Evolutionary conservation across 2,329 filamentous ascomycete genomes (phyloP), one percentile per base, ranked within the genome.

Genomic region (Aspergillus persii): DNA sequence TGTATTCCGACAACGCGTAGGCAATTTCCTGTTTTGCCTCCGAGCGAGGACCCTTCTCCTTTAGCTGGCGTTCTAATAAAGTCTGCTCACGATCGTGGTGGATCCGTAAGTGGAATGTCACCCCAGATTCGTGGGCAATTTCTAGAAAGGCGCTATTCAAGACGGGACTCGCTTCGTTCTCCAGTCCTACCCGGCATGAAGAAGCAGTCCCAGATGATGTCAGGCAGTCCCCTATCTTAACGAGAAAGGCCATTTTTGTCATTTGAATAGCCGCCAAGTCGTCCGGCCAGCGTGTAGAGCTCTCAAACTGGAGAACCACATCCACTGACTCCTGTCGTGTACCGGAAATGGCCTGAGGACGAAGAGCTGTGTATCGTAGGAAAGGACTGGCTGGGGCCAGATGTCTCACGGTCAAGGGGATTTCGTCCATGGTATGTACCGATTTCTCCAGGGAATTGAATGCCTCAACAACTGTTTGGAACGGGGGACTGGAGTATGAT

Each of bases 281-380:
- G 71, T 98, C 93, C 0, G 95, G 95, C 95, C 95, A 99, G 66
- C 91, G 89, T 50, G 87, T 89, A 6, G 95, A 98, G 4, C 90
- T 91, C 77, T 99, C 95, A 67, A 99, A 98, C 70, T 94, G 93
- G 51, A 99, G 82, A 47, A 92, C 84, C 33, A 96, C 84, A 65
- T 96, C 88, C 65, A 93, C 89, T 0, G 91, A 89, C 9, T 68
- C 63, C 7, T 67, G 60, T 33, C 59, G 61, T 23, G 64, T 61
- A 29, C 65, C 64, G 46, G 66, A 63, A 15, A 69, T 50, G 30
- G 52, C 62, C 26, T 74, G 69, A 33, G 71, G 58, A 48, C 63
- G 67, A 26, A 76, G 66, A 2, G 78, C 91, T 1, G 92, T 80
- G 64, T 89, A 94, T 46, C 94, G 87, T 7, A 96, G 81, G 56